Conservation (phyloP, 148 eudicot species). For the Cornus suecica region DNA sequence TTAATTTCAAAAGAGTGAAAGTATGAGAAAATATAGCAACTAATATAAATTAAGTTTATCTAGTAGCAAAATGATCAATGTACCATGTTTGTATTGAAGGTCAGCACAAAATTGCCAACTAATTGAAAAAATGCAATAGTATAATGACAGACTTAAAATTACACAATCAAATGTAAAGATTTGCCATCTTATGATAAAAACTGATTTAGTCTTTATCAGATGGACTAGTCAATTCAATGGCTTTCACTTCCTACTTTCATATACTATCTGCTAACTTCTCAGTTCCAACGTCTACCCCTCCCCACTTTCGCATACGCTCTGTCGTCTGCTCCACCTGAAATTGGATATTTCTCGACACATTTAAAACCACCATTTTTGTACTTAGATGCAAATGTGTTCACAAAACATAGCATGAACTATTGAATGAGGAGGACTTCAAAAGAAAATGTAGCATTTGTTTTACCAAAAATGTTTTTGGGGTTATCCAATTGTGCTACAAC, state of each 20-base stretch:
- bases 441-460: too few species aligned
- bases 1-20: too few species aligned
- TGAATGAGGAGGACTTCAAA: too few species aligned
- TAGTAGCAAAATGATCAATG: too few species aligned
- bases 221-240: neutral
- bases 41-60: too few species aligned
- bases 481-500: too few species aligned
- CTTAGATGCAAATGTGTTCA: too few species aligned
- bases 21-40: too few species aligned
- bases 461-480: too few species aligned
- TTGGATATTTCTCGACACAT: neutral
- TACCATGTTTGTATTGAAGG: neutral
- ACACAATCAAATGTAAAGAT: neutral
- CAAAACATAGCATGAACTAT: too few species aligned
- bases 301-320: conserved; percentile 69
- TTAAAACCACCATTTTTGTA: neutral
- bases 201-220: neutral
- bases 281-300: conserved; percentile 45
- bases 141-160: neutral
- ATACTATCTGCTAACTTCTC: conserved; percentile 8
- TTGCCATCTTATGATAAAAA: too few species aligned
- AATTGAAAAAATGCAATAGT: neutral
- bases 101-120: neutral
- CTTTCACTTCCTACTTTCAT: neutral
- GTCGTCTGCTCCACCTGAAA: conserved; percentile 66